Conservation (phyloP, 1,139 yeast species). For the Pichia sp. region DNA sequence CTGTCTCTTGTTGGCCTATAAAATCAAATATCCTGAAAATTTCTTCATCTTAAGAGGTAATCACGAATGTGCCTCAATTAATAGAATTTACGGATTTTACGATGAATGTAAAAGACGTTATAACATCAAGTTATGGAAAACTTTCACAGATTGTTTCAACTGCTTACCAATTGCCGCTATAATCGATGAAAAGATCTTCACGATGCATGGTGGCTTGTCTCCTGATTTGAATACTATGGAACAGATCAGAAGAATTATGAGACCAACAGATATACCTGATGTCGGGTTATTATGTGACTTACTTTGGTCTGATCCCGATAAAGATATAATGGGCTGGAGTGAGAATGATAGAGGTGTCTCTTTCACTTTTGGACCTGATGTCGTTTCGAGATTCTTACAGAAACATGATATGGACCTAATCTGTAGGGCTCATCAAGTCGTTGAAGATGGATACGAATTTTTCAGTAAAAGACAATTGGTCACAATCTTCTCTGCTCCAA, state of each 20-base stretch:
- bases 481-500: constrained; percentile 92
- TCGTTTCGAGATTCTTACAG: constrained; percentile 87
- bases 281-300: constrained; percentile 93
- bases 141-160: constrained; percentile 96
- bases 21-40: constrained; percentile 96
- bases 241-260: constrained; percentile 96
- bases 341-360: constrained; percentile 98
- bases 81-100: constrained; percentile 94
- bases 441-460: constrained; percentile 97
- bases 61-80: constrained; percentile 96
- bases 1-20: constrained; percentile 86
- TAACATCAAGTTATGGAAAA: constrained; percentile 96
- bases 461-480: constrained; percentile 93
- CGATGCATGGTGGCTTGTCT: constrained; percentile 98
- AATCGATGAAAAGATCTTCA: constrained; percentile 93
- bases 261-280: constrained; percentile 98
- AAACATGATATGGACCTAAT: constrained; percentile 96
- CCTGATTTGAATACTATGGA: constrained; percentile 98
- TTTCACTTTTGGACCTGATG: constrained; percentile 96
- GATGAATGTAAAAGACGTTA: constrained; percentile 98
- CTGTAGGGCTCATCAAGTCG: constrained; percentile 98
- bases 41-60: constrained; percentile 88
- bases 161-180: constrained; percentile 98
- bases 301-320: constrained; percentile 97
- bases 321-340: constrained; percentile 96